These are phyloP conservation scores for Hypoxylon perforatum DNA, from an alignment of 495 filamentous ascomycete species.

Conservation along the genomic window DNA sequence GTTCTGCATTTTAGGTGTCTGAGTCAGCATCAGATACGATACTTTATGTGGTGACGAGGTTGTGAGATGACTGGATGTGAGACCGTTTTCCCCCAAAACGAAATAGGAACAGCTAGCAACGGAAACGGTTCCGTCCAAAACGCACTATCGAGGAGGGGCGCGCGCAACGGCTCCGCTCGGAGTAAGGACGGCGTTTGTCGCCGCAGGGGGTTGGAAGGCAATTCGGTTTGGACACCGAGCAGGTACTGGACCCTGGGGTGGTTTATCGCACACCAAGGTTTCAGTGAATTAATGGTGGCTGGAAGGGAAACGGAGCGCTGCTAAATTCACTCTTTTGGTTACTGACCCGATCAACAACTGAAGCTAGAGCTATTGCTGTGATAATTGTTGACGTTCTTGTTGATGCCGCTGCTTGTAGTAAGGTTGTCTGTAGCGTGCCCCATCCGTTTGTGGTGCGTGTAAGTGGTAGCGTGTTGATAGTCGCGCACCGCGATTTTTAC, in stretches of 20 bases:
- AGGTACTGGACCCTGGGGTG: conserved; percentile 4
- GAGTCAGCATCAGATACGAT: conserved; percentile 40
- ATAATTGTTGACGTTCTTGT: no score
- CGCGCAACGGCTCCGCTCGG: conserved; percentile 39
- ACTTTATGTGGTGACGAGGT: conserved; percentile 22
- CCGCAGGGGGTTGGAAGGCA: conserved; percentile 30
- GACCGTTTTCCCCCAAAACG: conserved; percentile 25
- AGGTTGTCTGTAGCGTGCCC: conserved; percentile 27
- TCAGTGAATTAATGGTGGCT: conserved; percentile 28
- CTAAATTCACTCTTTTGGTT: conserved; percentile 7
- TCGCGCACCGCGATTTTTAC: conserved; percentile 11
- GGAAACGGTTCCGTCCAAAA: conserved; percentile 40
- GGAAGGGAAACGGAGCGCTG: conserved; percentile 10
- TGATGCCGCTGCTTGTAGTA: no score
- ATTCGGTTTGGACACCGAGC: conserved; percentile 16
- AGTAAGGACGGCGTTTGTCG: conserved; percentile 41
- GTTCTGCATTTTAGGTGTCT: conserved; percentile 41
- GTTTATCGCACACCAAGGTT: conserved; percentile 30
- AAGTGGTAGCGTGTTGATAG: not conserved
- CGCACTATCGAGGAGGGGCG: conserved; percentile 31
- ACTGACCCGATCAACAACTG: conserved; percentile 23
- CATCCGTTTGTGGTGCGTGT: not conserved
- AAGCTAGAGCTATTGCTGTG: conserved; percentile 4
- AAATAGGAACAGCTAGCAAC: conserved; percentile 21
- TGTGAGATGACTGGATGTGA: conserved; percentile 11